phyloP scores from a whole-genome alignment of 176 grass and related monocot species.

The Poa pratensis region DNA sequence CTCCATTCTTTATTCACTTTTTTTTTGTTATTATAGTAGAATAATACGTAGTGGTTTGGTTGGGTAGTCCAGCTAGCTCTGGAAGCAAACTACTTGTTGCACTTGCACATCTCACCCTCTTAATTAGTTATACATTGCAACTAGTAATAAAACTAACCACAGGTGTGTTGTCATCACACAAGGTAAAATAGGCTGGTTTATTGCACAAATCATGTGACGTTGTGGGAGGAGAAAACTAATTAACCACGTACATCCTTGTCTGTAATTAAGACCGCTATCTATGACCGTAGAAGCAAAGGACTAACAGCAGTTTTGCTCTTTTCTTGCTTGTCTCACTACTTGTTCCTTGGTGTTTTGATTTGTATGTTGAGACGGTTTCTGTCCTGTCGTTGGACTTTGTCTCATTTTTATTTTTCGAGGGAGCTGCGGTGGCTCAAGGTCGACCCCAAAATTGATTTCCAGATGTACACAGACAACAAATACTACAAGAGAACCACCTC shows the following conservation, averaged over 20 bases:
- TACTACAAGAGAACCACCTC: background rate
- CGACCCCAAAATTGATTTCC: background rate
- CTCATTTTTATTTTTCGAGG: background rate
- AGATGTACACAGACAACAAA: background rate
- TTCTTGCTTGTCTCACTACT: background rate
- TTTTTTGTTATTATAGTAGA: background rate
- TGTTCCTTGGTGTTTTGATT: conserved; percentile 11
- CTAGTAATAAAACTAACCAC: conserved; percentile 12
- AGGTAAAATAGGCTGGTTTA: background rate
- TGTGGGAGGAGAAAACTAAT: conserved; percentile 32
- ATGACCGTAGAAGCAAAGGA: background rate
- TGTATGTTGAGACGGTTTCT: background rate
- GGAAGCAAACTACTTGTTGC: conserved; percentile 28
- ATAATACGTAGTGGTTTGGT: background rate
- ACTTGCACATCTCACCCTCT: conserved; percentile 4
- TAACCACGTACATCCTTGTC: conserved; percentile 6
- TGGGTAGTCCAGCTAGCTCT: conserved; percentile 29
- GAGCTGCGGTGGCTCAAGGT: background rate
- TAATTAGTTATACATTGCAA: conserved; percentile 17
- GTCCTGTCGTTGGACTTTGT: background rate
- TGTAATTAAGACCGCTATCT: background rate
- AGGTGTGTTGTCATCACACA: background rate
- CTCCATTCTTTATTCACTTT: conserved; percentile 15
- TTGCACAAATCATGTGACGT: conserved; percentile 25
- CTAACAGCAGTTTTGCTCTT: background rate